Percentiles rank a stretch among this genome's conserved stretches.
Conservation (phyloP, 768 basidiomycete species). For the Strobilomyces echinocephalus region DNA sequence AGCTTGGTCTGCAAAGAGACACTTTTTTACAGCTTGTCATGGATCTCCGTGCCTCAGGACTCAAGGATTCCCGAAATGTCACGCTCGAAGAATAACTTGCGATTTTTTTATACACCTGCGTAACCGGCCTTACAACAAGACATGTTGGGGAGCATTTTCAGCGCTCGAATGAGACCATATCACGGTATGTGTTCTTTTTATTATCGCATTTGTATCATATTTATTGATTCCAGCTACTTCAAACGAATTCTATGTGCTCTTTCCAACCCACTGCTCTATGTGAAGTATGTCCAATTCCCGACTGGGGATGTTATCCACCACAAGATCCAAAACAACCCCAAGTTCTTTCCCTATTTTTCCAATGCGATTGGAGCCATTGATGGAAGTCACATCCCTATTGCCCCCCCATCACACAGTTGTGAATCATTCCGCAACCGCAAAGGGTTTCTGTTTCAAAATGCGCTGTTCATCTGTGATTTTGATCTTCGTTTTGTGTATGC, state of each 20-base stretch:
- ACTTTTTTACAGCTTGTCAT: not conserved
- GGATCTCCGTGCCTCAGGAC: not conserved
- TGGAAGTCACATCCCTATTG: not conserved
- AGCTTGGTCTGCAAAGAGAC: not conserved
- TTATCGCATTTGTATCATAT: not conserved
- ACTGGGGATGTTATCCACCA: not conserved
- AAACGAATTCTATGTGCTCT: not conserved
- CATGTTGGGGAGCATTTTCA: not conserved
- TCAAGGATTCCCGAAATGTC: not conserved
- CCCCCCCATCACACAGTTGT: not conserved
- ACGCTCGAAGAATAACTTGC: not conserved
- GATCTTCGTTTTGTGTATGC: not conserved
- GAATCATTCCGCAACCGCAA: not conserved
- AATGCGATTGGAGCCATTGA: not conserved
- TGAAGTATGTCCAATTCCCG: not conserved
- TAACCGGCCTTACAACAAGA: not conserved
- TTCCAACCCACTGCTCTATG: not conserved
- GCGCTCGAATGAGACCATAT: not conserved
- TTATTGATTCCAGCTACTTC: not conserved
- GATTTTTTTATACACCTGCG: not conserved
- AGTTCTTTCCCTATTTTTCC: not conserved
- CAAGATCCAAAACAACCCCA: not conserved
- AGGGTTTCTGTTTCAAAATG: not conserved
- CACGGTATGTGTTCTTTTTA: not conserved
- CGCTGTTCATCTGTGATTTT: not conserved